Evolutionary conservation across 2,329 filamentous ascomycete species (phyloP).

Genomic region (Colletotrichum camelliae): DNA sequence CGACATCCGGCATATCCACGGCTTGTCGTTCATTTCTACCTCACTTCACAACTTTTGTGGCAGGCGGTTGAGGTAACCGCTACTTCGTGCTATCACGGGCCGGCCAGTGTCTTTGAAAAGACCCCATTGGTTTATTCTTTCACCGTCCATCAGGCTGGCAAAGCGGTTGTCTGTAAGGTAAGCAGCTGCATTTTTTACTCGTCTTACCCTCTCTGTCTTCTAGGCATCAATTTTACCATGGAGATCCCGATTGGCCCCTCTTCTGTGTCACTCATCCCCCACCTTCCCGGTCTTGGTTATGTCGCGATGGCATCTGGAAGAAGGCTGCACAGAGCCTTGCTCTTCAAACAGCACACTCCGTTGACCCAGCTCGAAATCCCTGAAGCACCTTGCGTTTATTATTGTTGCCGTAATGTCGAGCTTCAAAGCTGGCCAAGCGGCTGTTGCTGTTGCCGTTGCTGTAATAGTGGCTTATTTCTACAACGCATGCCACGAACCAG

Average conservation of each 20-base stretch:
- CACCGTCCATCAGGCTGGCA: neutral
- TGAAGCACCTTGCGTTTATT: neutral
- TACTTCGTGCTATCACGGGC: conserved; percentile 6
- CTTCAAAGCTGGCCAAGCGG: neutral
- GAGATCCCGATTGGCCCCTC: conserved; percentile 1
- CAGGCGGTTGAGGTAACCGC: neutral
- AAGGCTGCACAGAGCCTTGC: neutral
- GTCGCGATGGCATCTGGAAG: neutral
- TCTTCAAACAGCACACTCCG: neutral
- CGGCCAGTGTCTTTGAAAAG: neutral
- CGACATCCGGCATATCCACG: neutral
- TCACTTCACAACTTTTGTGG: neutral
- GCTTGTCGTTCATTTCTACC: neutral
- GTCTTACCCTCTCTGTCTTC: neutral
- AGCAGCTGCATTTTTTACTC: neutral
- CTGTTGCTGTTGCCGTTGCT: neutral
- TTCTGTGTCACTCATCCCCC: neutral
- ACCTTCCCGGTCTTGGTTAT: neutral
- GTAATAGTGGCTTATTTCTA: neutral
- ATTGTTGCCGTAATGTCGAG: neutral
- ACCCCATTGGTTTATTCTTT: conserved; percentile 6
- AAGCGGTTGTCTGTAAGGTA: neutral
- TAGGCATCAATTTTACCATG: neutral
- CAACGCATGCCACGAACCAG: neutral
- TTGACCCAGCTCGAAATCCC: neutral